Base-by-base conservation (phyloP, 257 asterid species). In the Solanum tarijense region DNA sequence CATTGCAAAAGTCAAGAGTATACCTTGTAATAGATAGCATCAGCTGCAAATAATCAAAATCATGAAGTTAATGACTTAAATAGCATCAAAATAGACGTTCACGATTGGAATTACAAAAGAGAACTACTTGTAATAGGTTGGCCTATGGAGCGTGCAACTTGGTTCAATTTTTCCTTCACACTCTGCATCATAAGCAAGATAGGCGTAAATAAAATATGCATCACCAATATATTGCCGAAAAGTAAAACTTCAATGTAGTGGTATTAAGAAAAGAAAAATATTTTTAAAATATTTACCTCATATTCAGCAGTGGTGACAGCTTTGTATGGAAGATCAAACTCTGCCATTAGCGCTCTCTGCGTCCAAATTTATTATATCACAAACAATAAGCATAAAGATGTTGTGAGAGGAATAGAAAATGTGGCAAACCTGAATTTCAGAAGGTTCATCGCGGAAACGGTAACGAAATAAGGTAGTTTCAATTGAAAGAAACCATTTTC, bases 401-500 rank as follows among this genome's bases (percentile, higher is more conserved):
- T 35, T 84, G 84, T 71, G 43, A 90, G 18, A 78, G 75, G 48
- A 46, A 65, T 66, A 73, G 83, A 72, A 31, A 69, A 58, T 68
- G 88, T 74, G 46, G 74, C 89, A 83, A 35, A 96, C 99, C 98
- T 97, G 96, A 83, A 92, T 90, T 69, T 94, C 98, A 75, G 90
- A 14, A 81, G 90, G 55, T 92, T 94, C 93, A 36, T 7, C 76
- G 87, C 79, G 95, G 89, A 96, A 94, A 13, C 99, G 98, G 89
- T 93, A 92, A 62, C 98, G 94, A 89, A 97, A 97, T 36, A 97
- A 90, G 81, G 95, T 90, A 76, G 98, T 95, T 95, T 97, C 98
- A 92, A 93, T 92, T 34, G 98, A 96, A 88, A 97, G 98, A 93
- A 96, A 97, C 98, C 98, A 96, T 91, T 88, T 96, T 90, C 98